Evolutionary conservation across 257 asterid species (phyloP).

Genomic region (Anisodus tanguticus): DNA sequence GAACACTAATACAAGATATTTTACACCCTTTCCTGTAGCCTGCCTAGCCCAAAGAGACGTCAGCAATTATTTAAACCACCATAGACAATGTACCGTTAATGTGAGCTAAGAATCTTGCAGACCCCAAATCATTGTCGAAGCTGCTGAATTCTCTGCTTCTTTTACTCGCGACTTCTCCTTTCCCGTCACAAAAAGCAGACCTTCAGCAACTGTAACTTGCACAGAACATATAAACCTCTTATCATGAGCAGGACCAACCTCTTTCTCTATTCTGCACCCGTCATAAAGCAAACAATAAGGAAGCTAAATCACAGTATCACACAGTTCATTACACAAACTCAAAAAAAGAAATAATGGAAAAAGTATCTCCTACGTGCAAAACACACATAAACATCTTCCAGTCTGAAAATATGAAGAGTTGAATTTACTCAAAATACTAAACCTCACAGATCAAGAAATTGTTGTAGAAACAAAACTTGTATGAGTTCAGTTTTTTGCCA

Average conservation of each 20-base stretch:
- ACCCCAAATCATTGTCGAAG: slow-evolving; percentile 59
- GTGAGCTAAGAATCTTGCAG: slow-evolving; percentile 45
- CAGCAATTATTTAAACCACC: background rate
- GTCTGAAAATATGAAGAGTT: background rate
- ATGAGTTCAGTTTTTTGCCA: too few species aligned
- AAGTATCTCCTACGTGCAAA: background rate
- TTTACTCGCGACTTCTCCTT: slow-evolving; percentile 56
- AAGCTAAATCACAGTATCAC: background rate
- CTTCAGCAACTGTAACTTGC: slow-evolving; percentile 47
- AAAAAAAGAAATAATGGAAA: background rate
- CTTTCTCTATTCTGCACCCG: slow-evolving; percentile 56
- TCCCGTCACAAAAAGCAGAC: slow-evolving; percentile 45
- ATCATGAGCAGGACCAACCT: slow-evolving; percentile 61
- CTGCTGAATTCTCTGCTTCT: slow-evolving; percentile 88
- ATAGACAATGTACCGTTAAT: slow-evolving; percentile 24
- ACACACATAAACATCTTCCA: background rate
- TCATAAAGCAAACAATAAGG: slow-evolving; percentile 20
- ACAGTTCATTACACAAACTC: background rate
- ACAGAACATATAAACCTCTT: slow-evolving; percentile 70
- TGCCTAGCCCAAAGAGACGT: background rate
- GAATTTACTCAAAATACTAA: background rate
- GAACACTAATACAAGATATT: background rate
- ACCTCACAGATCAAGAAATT: background rate
- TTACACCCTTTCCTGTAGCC: slow-evolving; percentile 3
- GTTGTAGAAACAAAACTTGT: background rate